These are phyloP conservation scores for Sanghuangporus sanghuang DNA, from an alignment of 1,284 basidiomycete species.

Conservation along the genomic window DNA sequence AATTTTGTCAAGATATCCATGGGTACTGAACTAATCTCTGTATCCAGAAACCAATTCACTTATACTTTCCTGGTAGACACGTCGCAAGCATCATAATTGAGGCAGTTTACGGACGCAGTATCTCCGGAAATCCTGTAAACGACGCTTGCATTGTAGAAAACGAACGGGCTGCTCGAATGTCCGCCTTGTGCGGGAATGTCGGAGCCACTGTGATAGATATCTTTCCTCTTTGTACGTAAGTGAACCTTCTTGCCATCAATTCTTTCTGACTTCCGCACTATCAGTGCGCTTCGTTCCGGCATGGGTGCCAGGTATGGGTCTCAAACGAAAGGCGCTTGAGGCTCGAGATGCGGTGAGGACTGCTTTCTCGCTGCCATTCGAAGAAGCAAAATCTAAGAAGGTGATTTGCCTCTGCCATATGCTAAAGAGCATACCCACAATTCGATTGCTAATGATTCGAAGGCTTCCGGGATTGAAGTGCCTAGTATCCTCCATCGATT, in stretches of 20 bases:
- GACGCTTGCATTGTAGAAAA: neutral
- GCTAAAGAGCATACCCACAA: neutral
- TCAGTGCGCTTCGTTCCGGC: slow-evolving; percentile 10
- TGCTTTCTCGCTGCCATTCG: neutral
- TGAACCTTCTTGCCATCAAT: neutral
- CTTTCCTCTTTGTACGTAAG: slow-evolving; percentile 8
- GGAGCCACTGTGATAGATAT: slow-evolving; percentile 5
- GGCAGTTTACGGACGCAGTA: slow-evolving; percentile 6
- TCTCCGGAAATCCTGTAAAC: neutral
- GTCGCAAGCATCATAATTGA: neutral
- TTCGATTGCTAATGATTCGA: neutral
- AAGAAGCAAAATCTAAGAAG: neutral
- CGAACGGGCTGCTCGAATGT: neutral
- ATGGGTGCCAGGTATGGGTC: slow-evolving; percentile 11
- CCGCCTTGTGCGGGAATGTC: neutral
- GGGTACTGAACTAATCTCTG: slow-evolving; percentile 21
- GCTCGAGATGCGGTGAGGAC: neutral
- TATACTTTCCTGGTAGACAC: neutral
- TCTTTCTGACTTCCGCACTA: neutral
- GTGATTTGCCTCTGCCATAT: neutral
- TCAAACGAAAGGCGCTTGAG: slow-evolving; percentile 6
- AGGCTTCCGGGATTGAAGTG: slow-evolving; percentile 1
- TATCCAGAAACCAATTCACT: neutral
- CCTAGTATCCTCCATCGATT: neutral
- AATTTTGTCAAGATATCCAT: slow-evolving; percentile 22